Evolutionary conservation across 176 grass and related monocot genomes (phyloP).

Genomic region (Poa pratensis): DNA sequence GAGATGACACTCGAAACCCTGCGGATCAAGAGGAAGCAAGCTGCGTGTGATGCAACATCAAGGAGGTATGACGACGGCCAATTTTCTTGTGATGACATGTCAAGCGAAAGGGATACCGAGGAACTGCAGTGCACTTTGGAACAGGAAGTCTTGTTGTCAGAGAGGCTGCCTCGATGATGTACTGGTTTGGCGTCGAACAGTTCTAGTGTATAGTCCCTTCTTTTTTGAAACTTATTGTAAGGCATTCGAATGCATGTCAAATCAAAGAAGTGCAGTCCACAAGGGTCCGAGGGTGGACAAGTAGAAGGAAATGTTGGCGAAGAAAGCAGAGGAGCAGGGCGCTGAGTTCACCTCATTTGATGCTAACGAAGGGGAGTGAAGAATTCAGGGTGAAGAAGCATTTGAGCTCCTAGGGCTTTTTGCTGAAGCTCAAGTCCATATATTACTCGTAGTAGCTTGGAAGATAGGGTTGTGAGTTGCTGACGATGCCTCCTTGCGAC

Average conservation of each 20-base stretch:
- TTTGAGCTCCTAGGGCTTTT: neutral
- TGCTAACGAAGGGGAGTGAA: neutral
- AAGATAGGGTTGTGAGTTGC: neutral
- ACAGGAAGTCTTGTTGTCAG: conserved; percentile 37
- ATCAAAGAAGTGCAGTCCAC: too few relatives aligned
- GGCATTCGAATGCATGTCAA: neutral
- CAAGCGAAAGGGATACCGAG: neutral
- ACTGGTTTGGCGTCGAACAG: neutral
- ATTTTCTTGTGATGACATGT: neutral
- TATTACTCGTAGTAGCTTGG: neutral
- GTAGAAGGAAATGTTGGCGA: too few relatives aligned
- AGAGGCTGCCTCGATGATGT: conserved; percentile 33
- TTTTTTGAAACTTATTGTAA: neutral
- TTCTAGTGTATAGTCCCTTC: neutral
- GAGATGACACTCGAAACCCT: conserved; percentile 38
- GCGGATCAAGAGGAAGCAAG: conserved; percentile 15
- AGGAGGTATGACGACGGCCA: neutral
- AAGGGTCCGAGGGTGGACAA: too few relatives aligned
- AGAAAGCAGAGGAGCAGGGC: neutral
- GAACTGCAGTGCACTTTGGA: conserved; percentile 34
- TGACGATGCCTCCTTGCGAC: neutral
- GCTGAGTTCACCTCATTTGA: neutral
- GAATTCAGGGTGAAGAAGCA: neutral
- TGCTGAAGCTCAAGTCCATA: neutral
- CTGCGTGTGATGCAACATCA: neutral